Evolutionary conservation across 2,329 filamentous ascomycete species (phyloP).

Genomic region (Colletotrichum lini): DNA sequence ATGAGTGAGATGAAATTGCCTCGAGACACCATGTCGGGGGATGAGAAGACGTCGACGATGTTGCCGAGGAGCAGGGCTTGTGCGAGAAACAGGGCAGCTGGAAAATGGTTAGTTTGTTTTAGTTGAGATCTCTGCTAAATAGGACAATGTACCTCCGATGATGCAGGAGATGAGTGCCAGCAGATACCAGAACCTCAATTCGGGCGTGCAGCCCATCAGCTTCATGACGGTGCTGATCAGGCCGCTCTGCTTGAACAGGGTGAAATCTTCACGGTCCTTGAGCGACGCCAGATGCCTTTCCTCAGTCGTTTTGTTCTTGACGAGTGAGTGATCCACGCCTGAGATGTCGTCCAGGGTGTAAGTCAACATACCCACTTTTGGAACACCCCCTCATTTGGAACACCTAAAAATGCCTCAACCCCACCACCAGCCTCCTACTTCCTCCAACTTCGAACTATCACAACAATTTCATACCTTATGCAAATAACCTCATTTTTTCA

Average conservation of each 20-base stretch:
- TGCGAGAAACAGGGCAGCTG: slow-evolving; percentile 56
- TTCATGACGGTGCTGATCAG: slow-evolving; percentile 12
- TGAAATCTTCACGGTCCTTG: slow-evolving; percentile 17
- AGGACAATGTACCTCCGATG: slow-evolving; percentile 4
- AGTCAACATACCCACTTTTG: too few species aligned
- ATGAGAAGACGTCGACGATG: slow-evolving; percentile 57
- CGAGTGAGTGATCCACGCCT: background rate
- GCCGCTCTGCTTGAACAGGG: slow-evolving; percentile 1
- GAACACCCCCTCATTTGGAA: too few species aligned
- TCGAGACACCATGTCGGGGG: slow-evolving; percentile 41
- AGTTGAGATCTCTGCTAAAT: background rate
- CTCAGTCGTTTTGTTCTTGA: background rate
- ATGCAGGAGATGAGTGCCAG: slow-evolving; percentile 6
- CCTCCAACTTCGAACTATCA: too few species aligned
- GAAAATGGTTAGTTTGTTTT: background rate
- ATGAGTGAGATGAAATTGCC: slow-evolving; percentile 58
- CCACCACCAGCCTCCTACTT: too few species aligned
- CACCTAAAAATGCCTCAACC: too few species aligned
- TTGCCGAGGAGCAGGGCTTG: slow-evolving; percentile 58
- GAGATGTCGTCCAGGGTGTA: background rate
- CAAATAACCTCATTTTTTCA: too few species aligned
- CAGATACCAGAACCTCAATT: slow-evolving; percentile 4
- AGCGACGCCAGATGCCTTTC: background rate
- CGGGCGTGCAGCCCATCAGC: slow-evolving; percentile 13
- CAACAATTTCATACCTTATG: too few species aligned